Evolutionary conservation across 805 yeast species (phyloP).

Genomic region (Wickerhamiella alocasiicola): DNA sequence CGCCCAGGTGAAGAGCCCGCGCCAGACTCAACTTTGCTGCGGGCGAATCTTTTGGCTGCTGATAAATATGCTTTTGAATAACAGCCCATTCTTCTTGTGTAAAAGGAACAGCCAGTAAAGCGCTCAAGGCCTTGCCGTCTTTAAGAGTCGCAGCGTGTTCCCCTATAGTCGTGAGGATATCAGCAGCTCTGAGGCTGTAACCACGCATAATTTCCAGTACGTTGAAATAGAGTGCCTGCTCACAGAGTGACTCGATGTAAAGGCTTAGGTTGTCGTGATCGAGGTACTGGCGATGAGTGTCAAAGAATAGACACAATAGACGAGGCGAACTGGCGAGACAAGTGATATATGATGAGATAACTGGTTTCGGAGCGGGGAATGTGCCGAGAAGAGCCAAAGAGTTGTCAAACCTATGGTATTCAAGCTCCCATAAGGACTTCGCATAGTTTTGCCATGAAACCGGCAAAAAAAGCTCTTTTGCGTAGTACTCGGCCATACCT

Average conservation of each 20-base stretch:
- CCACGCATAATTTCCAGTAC: slow-evolving; percentile 2
- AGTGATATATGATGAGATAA: slow-evolving; percentile 1
- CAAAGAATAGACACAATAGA: slow-evolving; percentile 4
- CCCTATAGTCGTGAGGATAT: slow-evolving; percentile 6
- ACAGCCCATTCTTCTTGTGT: slow-evolving; percentile 9
- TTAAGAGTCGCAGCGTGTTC: background rate
- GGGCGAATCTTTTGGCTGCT: slow-evolving; percentile 2
- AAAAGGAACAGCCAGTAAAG: slow-evolving; percentile 9
- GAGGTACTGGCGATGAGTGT: slow-evolving; percentile 8
- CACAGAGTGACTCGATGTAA: slow-evolving; percentile 1
- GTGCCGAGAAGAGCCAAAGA: slow-evolving; percentile 6
- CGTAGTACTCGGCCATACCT: slow-evolving; percentile 8
- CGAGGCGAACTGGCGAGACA: slow-evolving; percentile 7
- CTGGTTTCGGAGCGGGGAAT: slow-evolving; percentile 2
- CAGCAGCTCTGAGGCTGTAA: slow-evolving; percentile 1
- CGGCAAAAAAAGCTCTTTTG: slow-evolving; percentile 5
- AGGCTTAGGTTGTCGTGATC: background rate
- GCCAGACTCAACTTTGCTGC: slow-evolving; percentile 11
- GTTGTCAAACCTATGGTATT: background rate
- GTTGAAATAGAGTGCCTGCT: slow-evolving; percentile 1
- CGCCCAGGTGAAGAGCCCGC: slow-evolving; percentile 13
- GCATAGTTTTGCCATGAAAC: slow-evolving; percentile 10
- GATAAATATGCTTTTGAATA: slow-evolving; percentile 4
- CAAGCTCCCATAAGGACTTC: slow-evolving; percentile 8
- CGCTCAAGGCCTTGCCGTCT: background rate